These are phyloP conservation scores for Cryoendolithus antarcticus DNA, from an alignment of 2,329 filamentous ascomycete genomes.

Conservation along the genomic window DNA sequence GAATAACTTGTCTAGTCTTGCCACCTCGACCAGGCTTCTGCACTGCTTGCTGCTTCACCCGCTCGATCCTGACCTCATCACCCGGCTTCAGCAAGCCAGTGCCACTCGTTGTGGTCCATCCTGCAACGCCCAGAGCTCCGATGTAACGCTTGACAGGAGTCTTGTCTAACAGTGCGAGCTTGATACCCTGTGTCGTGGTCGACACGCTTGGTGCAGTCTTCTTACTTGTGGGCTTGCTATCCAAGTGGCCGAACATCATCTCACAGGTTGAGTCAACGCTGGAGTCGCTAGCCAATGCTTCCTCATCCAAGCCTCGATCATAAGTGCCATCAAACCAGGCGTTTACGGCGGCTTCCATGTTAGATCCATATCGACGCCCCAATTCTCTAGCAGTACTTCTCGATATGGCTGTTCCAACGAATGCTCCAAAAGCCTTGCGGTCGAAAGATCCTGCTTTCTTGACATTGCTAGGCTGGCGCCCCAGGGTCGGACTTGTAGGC, in stretches of 20 bases:
- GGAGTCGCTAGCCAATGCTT: too few species aligned
- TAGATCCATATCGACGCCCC: constrained; percentile 36
- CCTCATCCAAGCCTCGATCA: too few species aligned
- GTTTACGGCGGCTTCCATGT: constrained; percentile 51
- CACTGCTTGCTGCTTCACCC: constrained; percentile 58
- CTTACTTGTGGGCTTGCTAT: too few species aligned
- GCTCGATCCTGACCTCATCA: constrained; percentile 75
- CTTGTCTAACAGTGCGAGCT: constrained; percentile 10
- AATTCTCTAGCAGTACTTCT: constrained; percentile 34
- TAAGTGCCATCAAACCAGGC: constrained; percentile 50
- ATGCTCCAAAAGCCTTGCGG: constrained; percentile 41
- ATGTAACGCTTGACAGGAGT: constrained; percentile 60
- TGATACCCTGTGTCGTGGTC: background rate
- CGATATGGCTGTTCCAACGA: constrained; percentile 43
- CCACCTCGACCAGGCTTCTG: constrained; percentile 28
- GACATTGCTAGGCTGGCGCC: constrained; percentile 14
- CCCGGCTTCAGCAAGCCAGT: constrained; percentile 62
- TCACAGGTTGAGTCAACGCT: too few species aligned
- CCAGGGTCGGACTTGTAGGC: constrained; percentile 10
- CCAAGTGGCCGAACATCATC: too few species aligned
- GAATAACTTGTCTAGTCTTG: constrained; percentile 37
- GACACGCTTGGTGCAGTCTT: too few species aligned
- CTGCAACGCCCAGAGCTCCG: constrained; percentile 81
- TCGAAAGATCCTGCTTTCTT: constrained; percentile 34
- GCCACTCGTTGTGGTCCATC: constrained; percentile 84